A percentile compares a stretch with the other conserved stretches of the same genome.
Conservation (phyloP, 257 asterid species). For the Solanum sitiens region DNA sequence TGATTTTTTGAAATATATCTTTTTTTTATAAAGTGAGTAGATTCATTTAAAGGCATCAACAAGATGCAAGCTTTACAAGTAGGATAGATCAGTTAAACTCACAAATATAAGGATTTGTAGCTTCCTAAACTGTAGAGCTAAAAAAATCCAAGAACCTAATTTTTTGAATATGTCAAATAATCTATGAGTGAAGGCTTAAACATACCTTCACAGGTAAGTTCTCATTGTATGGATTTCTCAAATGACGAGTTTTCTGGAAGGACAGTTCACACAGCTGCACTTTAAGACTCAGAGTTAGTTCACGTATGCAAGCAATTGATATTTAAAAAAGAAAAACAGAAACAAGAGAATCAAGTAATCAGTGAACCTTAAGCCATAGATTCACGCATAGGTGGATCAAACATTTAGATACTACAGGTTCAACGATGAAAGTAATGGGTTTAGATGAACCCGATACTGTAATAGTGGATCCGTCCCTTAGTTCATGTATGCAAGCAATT, state of each 20-base stretch:
- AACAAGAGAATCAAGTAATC: background rate
- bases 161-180: background rate
- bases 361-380: background rate
- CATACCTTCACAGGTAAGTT: conserved; percentile 71
- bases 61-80: background rate
- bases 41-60: background rate
- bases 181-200: background rate
- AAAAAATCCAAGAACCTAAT: background rate
- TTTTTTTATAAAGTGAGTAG: background rate
- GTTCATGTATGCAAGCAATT: background rate
- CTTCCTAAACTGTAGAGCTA: background rate
- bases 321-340: background rate
- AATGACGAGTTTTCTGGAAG: conserved; percentile 66
- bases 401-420: background rate
- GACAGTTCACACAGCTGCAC: conserved; percentile 76
- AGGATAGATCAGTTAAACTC: background rate
- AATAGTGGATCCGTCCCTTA: background rate
- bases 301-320: background rate
- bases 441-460: background rate
- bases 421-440: background rate
- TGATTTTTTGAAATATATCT: background rate
- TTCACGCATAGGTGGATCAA: background rate
- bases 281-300: background rate
- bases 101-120: background rate
- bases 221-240: conserved; percentile 71